phyloP scores from a whole-genome alignment of 192 early-diverging fungal genomes.

The Entomortierella lignicola region DNA sequence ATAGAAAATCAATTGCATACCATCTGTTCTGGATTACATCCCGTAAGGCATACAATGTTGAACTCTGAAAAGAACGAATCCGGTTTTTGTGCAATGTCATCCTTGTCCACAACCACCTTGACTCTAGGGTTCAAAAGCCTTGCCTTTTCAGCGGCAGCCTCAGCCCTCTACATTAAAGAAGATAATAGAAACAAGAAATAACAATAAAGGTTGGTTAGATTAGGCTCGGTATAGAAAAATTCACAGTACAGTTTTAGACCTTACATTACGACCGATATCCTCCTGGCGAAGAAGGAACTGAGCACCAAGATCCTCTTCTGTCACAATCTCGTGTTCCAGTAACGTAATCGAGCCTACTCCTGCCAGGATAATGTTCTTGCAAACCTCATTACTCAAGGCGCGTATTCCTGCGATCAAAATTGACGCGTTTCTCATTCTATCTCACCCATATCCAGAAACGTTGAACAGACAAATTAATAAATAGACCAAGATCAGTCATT shows the following conservation, averaged over 20 bases:
- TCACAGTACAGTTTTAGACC: neutral
- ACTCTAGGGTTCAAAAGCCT: constrained; percentile 88
- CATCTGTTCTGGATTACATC: constrained; percentile 54
- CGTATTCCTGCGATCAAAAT: constrained; percentile 81
- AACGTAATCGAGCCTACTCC: constrained; percentile 85
- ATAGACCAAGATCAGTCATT: neutral
- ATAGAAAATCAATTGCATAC: constrained; percentile 27
- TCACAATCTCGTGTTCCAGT: constrained; percentile 69
- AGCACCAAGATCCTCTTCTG: constrained; percentile 73
- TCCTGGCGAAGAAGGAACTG: constrained; percentile 76
- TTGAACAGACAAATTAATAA: neutral
- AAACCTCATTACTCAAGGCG: constrained; percentile 84
- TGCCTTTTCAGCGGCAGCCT: constrained; percentile 72
- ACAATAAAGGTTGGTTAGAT: no score
- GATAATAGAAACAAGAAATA: constrained; percentile 13
- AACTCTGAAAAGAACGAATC: constrained; percentile 69
- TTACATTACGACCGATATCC: constrained; percentile 82
- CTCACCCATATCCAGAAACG: no score
- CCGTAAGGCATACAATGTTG: constrained; percentile 76
- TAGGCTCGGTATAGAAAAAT: no score
- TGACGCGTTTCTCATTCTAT: constrained; percentile 82
- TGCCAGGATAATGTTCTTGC: constrained; percentile 93
- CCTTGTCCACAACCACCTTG: constrained; percentile 61
- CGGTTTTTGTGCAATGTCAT: constrained; percentile 54
- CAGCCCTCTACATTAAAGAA: constrained; percentile 64